Evolutionary conservation across 2,329 filamentous ascomycete species (phyloP).

Genomic region (Endoconidiophora polonica): DNA sequence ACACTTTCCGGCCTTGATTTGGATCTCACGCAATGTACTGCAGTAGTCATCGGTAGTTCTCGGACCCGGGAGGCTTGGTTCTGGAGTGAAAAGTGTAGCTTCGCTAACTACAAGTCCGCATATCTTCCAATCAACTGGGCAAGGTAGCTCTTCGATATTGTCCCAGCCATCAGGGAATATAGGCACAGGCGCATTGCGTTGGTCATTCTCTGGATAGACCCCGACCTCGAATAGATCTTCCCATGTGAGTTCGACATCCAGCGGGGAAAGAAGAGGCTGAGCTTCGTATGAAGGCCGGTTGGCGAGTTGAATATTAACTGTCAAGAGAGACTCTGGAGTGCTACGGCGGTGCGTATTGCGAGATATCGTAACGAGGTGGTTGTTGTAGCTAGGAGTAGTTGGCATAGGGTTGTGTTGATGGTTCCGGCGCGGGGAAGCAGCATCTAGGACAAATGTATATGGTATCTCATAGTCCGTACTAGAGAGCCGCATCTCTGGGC

Average conservation of each 20-base stretch:
- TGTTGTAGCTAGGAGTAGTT: too few relatives aligned
- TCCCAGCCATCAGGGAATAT: conserved; percentile 2
- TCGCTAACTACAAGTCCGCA: not conserved
- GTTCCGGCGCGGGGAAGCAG: too few relatives aligned
- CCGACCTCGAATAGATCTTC: conserved; percentile 5
- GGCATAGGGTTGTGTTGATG: too few relatives aligned
- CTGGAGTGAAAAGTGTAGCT: not conserved
- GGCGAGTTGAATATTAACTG: too few relatives aligned
- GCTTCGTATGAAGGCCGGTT: not conserved
- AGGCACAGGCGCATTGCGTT: not conserved
- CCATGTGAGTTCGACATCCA: not conserved
- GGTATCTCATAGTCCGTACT: too few relatives aligned
- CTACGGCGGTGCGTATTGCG: too few relatives aligned
- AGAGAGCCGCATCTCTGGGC: too few relatives aligned
- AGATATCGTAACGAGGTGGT: too few relatives aligned
- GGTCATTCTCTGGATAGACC: not conserved
- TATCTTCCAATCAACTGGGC: conserved; percentile 1
- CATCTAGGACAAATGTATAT: too few relatives aligned
- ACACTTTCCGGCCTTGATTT: not conserved
- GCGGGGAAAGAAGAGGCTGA: not conserved
- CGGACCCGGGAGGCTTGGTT: too few relatives aligned
- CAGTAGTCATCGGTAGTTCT: not conserved
- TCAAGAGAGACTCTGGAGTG: too few relatives aligned
- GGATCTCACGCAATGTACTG: conserved; percentile 1
- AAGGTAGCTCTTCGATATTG: not conserved